These are phyloP conservation scores for Ascochyta pisi DNA, from an alignment of 2,329 filamentous ascomycete genomes.

Conservation along the genomic window DNA sequence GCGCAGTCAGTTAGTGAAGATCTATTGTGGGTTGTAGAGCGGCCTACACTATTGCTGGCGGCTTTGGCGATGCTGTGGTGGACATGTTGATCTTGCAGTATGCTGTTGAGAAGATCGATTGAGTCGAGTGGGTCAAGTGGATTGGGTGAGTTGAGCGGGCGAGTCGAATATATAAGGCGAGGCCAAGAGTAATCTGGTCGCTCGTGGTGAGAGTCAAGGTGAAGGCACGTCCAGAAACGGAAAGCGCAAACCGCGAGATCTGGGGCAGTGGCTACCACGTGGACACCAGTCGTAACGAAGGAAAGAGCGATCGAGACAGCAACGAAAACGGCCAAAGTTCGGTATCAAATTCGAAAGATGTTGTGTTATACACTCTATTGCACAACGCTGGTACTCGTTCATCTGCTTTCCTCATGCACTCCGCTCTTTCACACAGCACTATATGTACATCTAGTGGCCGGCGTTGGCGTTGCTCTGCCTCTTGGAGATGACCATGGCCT, in stretches of 20 bases:
- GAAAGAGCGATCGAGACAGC: neutral
- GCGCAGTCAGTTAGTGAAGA: neutral
- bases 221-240: neutral
- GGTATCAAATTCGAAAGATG: slow-evolving; percentile 27
- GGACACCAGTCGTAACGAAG: neutral
- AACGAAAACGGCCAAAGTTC: slow-evolving; percentile 9
- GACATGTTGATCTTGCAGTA: neutral
- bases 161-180: neutral
- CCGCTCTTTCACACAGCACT: slow-evolving; percentile 20
- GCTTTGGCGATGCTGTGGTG: neutral
- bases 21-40: neutral
- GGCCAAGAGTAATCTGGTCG: neutral
- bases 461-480: slow-evolving; percentile 38
- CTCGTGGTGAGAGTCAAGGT: neutral
- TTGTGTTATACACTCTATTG: slow-evolving; percentile 52
- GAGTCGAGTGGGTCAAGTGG: neutral
- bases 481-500: slow-evolving; percentile 67
- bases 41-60: neutral
- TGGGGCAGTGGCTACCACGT: neutral
- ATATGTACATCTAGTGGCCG: slow-evolving; percentile 37
- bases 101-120: neutral
- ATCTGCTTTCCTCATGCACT: slow-evolving; percentile 20
- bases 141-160: neutral
- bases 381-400: slow-evolving; percentile 33
- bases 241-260: neutral